Percentiles rank a stretch among this genome's conserved stretches.
Conservation (phyloP, 495 filamentous ascomycete genomes). For the Penicillium egyptiacum region DNA sequence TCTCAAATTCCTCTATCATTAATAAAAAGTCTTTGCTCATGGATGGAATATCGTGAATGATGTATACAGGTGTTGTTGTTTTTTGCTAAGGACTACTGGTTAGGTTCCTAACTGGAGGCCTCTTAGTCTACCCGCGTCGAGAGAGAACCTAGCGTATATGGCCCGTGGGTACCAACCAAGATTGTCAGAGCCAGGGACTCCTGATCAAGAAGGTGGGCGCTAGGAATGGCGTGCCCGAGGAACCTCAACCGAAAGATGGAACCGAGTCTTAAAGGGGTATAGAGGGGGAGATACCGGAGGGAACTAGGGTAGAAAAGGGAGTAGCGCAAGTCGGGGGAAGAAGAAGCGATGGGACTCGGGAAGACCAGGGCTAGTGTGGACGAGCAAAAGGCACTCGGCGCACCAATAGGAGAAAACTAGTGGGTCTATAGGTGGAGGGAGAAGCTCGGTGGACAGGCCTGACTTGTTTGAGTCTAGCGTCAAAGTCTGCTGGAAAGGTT, state of each 20-base stretch:
- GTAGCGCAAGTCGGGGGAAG: constrained; percentile 45
- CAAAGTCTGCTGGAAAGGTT: constrained; percentile 20
- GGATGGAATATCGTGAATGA: neutral
- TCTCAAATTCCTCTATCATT: constrained; percentile 1
- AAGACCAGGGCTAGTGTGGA: constrained; percentile 31
- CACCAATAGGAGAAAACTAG: constrained; percentile 5
- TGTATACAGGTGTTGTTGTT: constrained; percentile 19
- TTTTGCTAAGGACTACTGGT: constrained; percentile 25
- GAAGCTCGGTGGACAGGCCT: constrained; percentile 12
- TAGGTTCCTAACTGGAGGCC: constrained; percentile 33
- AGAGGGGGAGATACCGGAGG: constrained; percentile 14
- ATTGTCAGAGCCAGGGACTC: constrained; percentile 23
- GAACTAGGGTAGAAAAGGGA: constrained; percentile 30
- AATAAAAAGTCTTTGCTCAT: neutral
- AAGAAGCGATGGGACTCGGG: constrained; percentile 33
- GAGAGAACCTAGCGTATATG: constrained; percentile 43
- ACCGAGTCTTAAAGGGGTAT: constrained; percentile 23
- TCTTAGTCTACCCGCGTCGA: constrained; percentile 45
- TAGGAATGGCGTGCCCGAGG: constrained; percentile 46
- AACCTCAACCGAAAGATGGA: constrained; percentile 27
- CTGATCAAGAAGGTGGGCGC: constrained; percentile 14
- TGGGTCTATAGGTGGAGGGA: constrained; percentile 6
- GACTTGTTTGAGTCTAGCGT: constrained; percentile 11
- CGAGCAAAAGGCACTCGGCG: neutral
- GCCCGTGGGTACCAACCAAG: constrained; percentile 40